Evolutionary conservation across 208 protist species (phyloP).

Genomic region (Leishmania gerbilli): DNA sequence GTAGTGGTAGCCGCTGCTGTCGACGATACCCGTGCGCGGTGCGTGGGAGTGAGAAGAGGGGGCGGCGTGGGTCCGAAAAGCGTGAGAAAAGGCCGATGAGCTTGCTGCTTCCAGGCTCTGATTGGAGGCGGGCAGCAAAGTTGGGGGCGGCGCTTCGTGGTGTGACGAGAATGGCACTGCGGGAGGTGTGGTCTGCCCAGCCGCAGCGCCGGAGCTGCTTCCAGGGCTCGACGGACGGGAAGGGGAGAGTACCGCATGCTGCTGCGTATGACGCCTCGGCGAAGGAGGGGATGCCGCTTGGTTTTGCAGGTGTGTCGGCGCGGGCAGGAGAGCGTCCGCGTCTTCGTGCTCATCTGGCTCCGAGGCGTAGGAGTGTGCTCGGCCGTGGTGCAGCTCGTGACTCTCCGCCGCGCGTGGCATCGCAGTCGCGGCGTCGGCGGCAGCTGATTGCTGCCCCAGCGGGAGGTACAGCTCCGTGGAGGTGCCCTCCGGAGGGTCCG

Average conservation of each 20-base stretch:
- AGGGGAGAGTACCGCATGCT: not conserved
- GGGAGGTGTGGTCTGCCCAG: not conserved
- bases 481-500: constrained; percentile 24
- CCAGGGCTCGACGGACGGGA: not conserved
- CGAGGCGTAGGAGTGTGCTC: constrained; percentile 27
- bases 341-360: constrained; percentile 12
- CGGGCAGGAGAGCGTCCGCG: constrained; percentile 20
- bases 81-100: not conserved
- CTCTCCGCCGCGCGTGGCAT: not conserved
- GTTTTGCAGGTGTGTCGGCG: not conserved
- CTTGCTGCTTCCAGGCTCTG: not conserved
- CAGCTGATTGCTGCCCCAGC: not conserved
- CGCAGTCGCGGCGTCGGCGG: not conserved
- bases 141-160: not conserved
- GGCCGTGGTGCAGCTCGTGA: constrained; percentile 18
- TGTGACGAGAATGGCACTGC: not conserved
- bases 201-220: not conserved
- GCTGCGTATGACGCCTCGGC: not conserved
- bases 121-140: not conserved
- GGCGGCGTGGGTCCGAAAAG: not conserved
- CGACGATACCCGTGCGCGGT: constrained; percentile 4
- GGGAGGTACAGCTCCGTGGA: constrained; percentile 29
- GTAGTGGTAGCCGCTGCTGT: constrained; percentile 28
- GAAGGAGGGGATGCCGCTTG: not conserved
- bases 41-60: not conserved